phyloP scores from a whole-genome alignment of 768 basidiomycete genomes.

The Mrakia gelida region DNA sequence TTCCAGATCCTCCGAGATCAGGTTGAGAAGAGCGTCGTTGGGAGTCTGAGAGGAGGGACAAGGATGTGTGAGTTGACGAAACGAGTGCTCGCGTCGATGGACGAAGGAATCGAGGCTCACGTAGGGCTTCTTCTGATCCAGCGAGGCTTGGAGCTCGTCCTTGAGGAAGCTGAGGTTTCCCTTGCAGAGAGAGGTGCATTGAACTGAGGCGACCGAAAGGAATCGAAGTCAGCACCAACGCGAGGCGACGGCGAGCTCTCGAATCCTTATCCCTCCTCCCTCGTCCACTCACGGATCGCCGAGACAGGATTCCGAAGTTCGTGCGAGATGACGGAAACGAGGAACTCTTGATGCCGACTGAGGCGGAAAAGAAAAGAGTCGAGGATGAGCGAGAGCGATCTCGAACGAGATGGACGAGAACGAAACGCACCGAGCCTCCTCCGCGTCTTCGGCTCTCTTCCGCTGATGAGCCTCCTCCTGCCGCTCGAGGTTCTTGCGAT shows the following conservation, averaged over 20 bases:
- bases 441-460: slow-evolving; percentile 38
- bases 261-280: no score
- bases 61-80: no score
- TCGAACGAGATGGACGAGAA: background rate
- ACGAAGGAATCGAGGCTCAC: no score
- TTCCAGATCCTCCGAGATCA: slow-evolving; percentile 33
- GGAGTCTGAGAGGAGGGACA: background rate
- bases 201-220: background rate
- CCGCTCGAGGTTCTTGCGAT: background rate
- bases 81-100: no score
- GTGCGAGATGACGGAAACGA: slow-evolving; percentile 48
- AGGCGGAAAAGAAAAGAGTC: background rate
- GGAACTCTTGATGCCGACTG: slow-evolving; percentile 45
- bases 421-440: slow-evolving; percentile 23
- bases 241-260: background rate
- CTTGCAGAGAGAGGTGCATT: slow-evolving; percentile 26
- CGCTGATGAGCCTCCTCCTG: slow-evolving; percentile 14
- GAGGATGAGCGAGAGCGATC: background rate
- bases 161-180: background rate
- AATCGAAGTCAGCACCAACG: background rate
- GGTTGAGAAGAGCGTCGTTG: slow-evolving; percentile 6
- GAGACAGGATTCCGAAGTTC: slow-evolving; percentile 40
- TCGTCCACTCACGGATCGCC: slow-evolving; percentile 34
- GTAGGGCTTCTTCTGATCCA: slow-evolving; percentile 1
- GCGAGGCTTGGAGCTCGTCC: slow-evolving; percentile 32